Evolutionary conservation across 176 grass and related monocot genomes (phyloP), one percentile per base, ranked within the genome.

Genomic region (Aegilops bicornis): DNA sequence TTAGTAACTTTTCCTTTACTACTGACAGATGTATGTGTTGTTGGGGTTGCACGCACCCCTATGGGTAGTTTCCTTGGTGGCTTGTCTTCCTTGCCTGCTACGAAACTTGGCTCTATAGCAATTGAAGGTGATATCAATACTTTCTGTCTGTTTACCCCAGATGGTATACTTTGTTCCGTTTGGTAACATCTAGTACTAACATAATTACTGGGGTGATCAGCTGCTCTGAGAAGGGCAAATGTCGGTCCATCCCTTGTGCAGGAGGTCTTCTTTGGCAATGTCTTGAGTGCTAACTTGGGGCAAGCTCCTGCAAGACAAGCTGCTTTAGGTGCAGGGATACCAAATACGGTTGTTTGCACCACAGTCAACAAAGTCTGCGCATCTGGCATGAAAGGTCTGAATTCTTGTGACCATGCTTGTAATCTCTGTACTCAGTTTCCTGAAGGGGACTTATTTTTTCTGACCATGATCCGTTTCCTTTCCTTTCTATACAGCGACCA

Each of bases 301-400:
- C 95, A 97, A 32, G 95, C 95, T 65, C 95, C 92, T 83, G 95
- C 95, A 32, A 86, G 95, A 67, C 92, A 94, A 87, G 95, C 95
- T 82, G 95, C 95, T 29, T 81, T 97, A 54, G 95, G 95, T 48
- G 92, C 95, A 73, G 92, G 90, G 70, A 92, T 97, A 83, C 95
- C 95, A 72, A 97, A 97, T 72, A 92, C 90, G 6, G 95, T 97
- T 65, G 82, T 97, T 78, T 97, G 92, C 84, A 92, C 90, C 62
- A 94, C 92, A 15, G 86, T 94, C 50, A 97, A 97, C 67, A 97
- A 97, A 94, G 95, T 97, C 35, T 97, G 95, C 2, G 92, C 95
- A 76, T 97, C 95, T 76, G 95, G 95, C 60, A 91, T 92, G 90
- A 97, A 97, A 86, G 95, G 95, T 97, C 59, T 40, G 36, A 3